These are phyloP conservation scores for Ichthyophthirius multifiliis DNA, from an alignment of 169 alveolate genomes.

Conservation along the genomic window DNA sequence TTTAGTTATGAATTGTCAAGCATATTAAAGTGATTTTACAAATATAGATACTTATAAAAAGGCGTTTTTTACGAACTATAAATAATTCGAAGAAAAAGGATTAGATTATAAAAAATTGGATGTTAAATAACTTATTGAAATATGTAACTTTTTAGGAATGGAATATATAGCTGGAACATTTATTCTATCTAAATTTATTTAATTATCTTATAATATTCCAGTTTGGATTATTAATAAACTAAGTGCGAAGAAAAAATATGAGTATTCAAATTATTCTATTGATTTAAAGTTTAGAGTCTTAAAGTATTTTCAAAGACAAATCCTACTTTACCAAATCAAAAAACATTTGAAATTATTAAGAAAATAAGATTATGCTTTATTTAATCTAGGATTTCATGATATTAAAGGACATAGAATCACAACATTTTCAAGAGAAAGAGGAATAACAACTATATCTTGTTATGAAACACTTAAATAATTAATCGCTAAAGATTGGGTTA, in stretches of 20 bases:
- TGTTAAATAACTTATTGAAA: background rate
- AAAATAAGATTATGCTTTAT: conserved; percentile 28
- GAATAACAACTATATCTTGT: conserved; percentile 19
- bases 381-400: conserved; percentile 32
- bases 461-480: conserved; percentile 13
- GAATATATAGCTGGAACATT: conserved; percentile 40
- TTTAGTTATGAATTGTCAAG: background rate
- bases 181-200: conserved; percentile 4
- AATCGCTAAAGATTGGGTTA: conserved; percentile 32
- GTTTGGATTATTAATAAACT: conserved; percentile 18
- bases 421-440: conserved; percentile 51
- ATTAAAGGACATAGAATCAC: conserved; percentile 13
- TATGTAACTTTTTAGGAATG: conserved; percentile 42
- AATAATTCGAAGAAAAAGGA: background rate
- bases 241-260: conserved; percentile 5
- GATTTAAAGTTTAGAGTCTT: conserved; percentile 19
- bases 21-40: background rate
- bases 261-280: conserved; percentile 5
- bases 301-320: conserved; percentile 16
- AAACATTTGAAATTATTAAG: background rate
- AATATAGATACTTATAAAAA: background rate
- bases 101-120: background rate
- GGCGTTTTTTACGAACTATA: background rate
- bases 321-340: conserved; percentile 20
- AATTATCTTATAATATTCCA: conserved; percentile 14